Evolutionary conservation across 176 grass and related monocot genomes (phyloP).

Genomic region (Puya raimondii): DNA sequence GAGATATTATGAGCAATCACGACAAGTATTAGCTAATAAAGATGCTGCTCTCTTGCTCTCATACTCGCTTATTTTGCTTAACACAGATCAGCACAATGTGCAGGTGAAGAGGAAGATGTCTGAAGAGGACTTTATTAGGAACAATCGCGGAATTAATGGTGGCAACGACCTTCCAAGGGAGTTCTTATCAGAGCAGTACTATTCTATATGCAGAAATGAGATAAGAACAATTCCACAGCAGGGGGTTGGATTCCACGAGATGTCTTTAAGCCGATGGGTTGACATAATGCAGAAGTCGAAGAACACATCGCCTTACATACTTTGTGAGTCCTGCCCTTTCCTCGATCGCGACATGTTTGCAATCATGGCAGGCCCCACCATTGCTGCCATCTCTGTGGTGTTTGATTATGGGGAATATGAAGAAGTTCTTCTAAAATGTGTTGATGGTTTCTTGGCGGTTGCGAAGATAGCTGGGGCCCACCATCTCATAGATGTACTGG

Average conservation of each 20-base stretch:
- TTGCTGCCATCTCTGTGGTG: slow-evolving; percentile 91
- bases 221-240: slow-evolving; percentile 83
- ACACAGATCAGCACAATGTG: slow-evolving; percentile 94
- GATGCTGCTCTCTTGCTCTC: slow-evolving; percentile 86
- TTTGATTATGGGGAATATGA: slow-evolving; percentile 90
- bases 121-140: slow-evolving; percentile 96
- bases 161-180: slow-evolving; percentile 83
- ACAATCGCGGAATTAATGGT: slow-evolving; percentile 90
- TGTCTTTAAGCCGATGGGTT: slow-evolving; percentile 90
- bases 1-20: slow-evolving; percentile 90
- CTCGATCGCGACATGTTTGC: slow-evolving; percentile 95
- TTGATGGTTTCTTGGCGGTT: slow-evolving; percentile 78
- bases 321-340: slow-evolving; percentile 53
- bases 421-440: slow-evolving; percentile 57
- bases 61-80: slow-evolving; percentile 95
- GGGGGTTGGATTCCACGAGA: slow-evolving; percentile 73
- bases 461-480: slow-evolving; percentile 83
- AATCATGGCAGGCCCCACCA: slow-evolving; percentile 67
- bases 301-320: slow-evolving; percentile 66
- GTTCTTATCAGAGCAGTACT: slow-evolving; percentile 68
- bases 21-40: slow-evolving; percentile 72
- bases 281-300: slow-evolving; percentile 83
- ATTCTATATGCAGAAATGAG: slow-evolving; percentile 91
- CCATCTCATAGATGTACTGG: slow-evolving; percentile 75
- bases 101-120: slow-evolving; percentile 99